Base-by-base conservation (phyloP, 2,329 filamentous ascomycete species). In the Epicoccum nigrum region DNA sequence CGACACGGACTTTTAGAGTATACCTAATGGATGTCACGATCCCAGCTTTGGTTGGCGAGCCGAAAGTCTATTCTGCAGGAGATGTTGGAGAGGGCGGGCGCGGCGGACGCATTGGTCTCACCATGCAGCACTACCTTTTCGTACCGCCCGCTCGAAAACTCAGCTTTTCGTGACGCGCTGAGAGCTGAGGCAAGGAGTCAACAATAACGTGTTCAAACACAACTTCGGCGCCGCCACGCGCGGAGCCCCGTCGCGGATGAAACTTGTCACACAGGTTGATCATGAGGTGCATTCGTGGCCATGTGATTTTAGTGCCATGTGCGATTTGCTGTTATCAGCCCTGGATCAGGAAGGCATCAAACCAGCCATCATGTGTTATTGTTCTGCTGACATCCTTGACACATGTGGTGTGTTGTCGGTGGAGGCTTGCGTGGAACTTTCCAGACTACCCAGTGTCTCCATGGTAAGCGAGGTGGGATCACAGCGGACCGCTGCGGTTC, bases 401-500 rank as follows among this genome's bases (percentile, higher is more conserved):
- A n/a, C 21, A 13, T 44, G 34, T 13, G 28, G 11, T 44, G 47
- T 27, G 30, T 41, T 45, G 30, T 41, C 25, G 41, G 27, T 16
- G 32, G 20, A 39, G 20, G 16, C 33, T 39, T 52, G 43, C 21
- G 33, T 20, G 37, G 25, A 42, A 16, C 34, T 34, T 32, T 16
- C 49, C 20, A 38, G 35, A 41, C 35, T 2, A 7, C n/a, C n/a
- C n/a, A 43, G 38, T 32, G 19, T 11, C 31, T 17, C 6, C 4
- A 13, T 23, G 39, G 27, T 13, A 46, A 45, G 42, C 31, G 49
- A 46, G 25, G 37, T 46, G 19, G 35, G 38, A 44, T 47, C 28
- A 47, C 28, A 23, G 43, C 49, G 39, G 49, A 38, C 48, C 49
- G 49, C 32, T 46, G 49, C 42, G 21, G 33, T 41, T 37, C 17